Base-by-base conservation (phyloP, 1,139 yeast genomes). In the Taphrina populina region DNA sequence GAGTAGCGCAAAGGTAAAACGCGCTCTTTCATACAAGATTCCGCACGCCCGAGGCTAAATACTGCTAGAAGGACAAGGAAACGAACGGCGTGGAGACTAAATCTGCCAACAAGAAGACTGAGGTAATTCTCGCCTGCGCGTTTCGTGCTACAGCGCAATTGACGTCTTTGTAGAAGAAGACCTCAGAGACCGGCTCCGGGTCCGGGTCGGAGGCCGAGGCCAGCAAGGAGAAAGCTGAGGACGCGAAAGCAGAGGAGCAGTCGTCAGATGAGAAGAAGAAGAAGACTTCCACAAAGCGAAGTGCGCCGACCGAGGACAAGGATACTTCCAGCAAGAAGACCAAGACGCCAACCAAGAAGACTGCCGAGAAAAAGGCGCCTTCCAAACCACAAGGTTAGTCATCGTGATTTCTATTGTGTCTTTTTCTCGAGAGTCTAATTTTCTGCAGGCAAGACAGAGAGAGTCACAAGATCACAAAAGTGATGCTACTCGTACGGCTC, bases 401-500 rank as follows among this genome's bases (percentile, higher is more conserved):
- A 27, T 7, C 30, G 6, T 20, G 21, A 2, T 2, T 17, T 7
- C 2, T 2, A 20, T 2, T 13, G 19, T 7, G 19, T 21, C 8
- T 29, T n/a, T 20, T 10, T 20, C 13, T 2, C 21, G 27, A 11
- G 45, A 30, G 24, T 17, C 24, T n/a, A 40, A 7, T 13, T 7
- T 8, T 15, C 35, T 7, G 37, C 20, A 37, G 46, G 54, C 29
- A 49, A 39, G 34, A 39, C 46, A 11, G 54, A 49, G 24, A 37
- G 54, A 11, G 54, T 49, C 33, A 49, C 53, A 19, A 20, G 46
- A n/a, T 49, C 54, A 8, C 54, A 49, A 33, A 39, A 39, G 17
- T 49, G 23, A 26, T n/a, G 39, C 39, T 10, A n/a, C 15, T 32
- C n/a, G 17, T n/a, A n/a, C n/a, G n/a, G n/a, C n/a, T n/a, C n/a